Evolutionary conservation across 257 asterid species (phyloP), one percentile per base, ranked within the genome.

Genomic region (Scutellaria baicalensis): DNA sequence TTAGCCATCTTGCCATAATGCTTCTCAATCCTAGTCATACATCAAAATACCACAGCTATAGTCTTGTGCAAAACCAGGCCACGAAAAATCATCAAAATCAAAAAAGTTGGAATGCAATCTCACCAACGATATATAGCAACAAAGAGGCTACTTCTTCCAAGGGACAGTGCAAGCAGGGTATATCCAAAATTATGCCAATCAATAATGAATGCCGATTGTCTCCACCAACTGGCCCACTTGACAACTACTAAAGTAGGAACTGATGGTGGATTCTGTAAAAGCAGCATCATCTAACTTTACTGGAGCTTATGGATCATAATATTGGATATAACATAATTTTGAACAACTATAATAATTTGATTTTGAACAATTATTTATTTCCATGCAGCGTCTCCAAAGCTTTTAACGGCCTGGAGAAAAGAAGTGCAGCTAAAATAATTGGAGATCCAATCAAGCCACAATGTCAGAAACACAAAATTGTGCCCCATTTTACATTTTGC

Each of bases 141-240:
- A 74, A 91, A 89, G 68, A 61, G 75, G 80, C 97, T 93, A 64
- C 80, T 82, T 77, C 96, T 78, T 59, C 98, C 97, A 38, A 88
- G 88, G 72, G 95, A 85, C 71, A 93, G 77, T 9, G 97, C 94
- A 50, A 93, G 90, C 45, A 93, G 81, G 9, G 98, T 90, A 59
- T 90, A 89, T 75, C 96, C 97, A 72, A 93, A 93, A 75, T 93
- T 93, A 80, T 93, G 98, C 98, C 98, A 93, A 80, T 93, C 98
- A 45, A 93, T 75, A 38, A 93, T 64, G 72, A 93, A 83, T 17
- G 87, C 85, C 16, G 99, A 86, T 72, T 59, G 76, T 71, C 95
- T 84, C 81, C 88, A 64, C 91, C 94, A 84, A 88, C 97, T 89
- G 74, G 89, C 92, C 89, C 87, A 88, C 84, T 89, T 89, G 77